These are phyloP conservation scores for Ilex aquifolium DNA, from an alignment of 257 asterid genomes.

Conservation along the genomic window DNA sequence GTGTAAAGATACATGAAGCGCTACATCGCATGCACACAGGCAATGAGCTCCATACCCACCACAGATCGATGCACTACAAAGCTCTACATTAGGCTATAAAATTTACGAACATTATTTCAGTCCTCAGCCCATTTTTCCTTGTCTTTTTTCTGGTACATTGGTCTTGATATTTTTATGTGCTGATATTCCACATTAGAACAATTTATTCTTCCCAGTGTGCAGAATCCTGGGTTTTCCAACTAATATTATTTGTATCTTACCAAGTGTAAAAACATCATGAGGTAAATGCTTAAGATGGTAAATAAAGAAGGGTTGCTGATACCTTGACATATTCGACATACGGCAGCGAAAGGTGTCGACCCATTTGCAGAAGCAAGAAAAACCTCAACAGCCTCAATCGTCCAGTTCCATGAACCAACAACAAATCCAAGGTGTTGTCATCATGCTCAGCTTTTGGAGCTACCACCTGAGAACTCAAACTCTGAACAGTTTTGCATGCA, in stretches of 20 bases:
- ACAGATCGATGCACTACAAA: too few relatives aligned
- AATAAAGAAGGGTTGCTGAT: slow-evolving; percentile 11
- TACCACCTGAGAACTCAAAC: slow-evolving; percentile 91
- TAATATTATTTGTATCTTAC: background rate
- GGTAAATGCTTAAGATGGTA: background rate
- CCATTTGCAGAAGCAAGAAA: slow-evolving; percentile 73
- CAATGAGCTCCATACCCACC: too few relatives aligned
- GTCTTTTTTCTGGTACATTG: too few relatives aligned
- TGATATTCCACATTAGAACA: background rate
- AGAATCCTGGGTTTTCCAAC: background rate
- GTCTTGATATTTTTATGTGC: background rate
- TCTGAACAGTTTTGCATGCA: slow-evolving; percentile 90
- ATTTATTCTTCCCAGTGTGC: background rate
- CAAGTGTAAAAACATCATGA: background rate
- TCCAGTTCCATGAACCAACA: slow-evolving; percentile 87
- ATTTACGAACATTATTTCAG: too few relatives aligned
- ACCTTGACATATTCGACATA: slow-evolving; percentile 95
- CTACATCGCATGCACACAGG: too few relatives aligned
- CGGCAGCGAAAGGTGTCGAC: slow-evolving; percentile 79
- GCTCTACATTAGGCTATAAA: too few relatives aligned
- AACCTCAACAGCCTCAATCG: slow-evolving; percentile 80
- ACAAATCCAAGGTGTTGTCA: slow-evolving; percentile 74
- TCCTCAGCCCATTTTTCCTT: too few relatives aligned
- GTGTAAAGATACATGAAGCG: too few relatives aligned
- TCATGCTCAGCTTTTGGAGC: slow-evolving; percentile 97